Base-by-base conservation (phyloP, 805 yeast genomes). In the Metschnikowia aberdeeniae region DNA sequence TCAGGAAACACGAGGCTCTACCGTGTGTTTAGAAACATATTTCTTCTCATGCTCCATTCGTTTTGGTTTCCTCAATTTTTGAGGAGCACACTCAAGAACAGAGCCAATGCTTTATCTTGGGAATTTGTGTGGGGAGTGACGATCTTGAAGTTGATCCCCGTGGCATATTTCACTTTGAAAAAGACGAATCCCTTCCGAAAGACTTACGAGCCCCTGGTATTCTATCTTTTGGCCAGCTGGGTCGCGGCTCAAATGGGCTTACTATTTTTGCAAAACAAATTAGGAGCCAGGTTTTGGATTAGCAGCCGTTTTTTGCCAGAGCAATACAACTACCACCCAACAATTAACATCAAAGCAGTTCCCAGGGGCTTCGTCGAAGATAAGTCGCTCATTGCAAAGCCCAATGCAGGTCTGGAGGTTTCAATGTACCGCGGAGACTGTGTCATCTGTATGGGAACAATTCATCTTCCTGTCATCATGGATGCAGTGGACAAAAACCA, bases 1-100 rank as follows among this genome's bases (percentile, higher is more conserved):
- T 84, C 78, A 37, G 86, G 93, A 95, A 82, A 89, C 34, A 70
- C 70, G 17, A 66, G 60, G 14, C 66, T 77, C 32, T 66, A 96
- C 44, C 62, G 61, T 24, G 53, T 69, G 1, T 78, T 82, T 56
- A 96, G 89, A 58, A 80, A 76, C 45, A 42, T 75, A 4, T 64
- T 77, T 1, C 60, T 84, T 8, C 48, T 81, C 1, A 40, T 73
- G 1, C 54, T 84, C 26, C 85, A 81, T 60, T 85, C 95, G 1
- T 83, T 78, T 54, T 89, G 97, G 97, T 53, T 86, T 12, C 97
- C 97, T 1, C 98, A 90, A 62, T 83, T 87, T 35, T 82, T 81
- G 54, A 73, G 97, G 60, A 88, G 89, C 59, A 78, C 82, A 3
- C 61, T 82, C 26, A 75, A 87, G 42, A 92, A 90, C 17, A 73